Evolutionary conservation across 179 eudicot species (phyloP).

Genomic region (Spergularia azorica): DNA sequence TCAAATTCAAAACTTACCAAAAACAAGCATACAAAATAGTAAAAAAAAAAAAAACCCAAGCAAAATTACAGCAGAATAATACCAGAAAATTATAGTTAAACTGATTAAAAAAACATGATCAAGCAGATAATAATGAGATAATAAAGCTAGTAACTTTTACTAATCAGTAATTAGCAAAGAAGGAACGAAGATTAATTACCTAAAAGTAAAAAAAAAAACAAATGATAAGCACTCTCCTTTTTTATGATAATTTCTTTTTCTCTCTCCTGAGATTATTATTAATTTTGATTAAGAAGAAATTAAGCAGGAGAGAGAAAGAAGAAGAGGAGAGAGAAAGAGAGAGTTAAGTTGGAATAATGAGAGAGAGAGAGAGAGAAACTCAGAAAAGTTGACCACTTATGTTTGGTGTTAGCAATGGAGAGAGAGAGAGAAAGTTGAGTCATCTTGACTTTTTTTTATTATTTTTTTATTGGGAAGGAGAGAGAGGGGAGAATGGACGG

Average conservation of each 20-base stretch:
- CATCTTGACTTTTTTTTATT: conserved; percentile 20
- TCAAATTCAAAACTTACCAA: background rate
- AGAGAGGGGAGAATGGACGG: background rate
- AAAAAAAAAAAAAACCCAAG: background rate
- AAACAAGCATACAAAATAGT: background rate
- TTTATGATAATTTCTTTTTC: background rate
- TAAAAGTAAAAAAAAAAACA: background rate
- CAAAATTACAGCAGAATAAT: conserved; percentile 3
- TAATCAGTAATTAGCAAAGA: background rate
- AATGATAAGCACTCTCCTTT: background rate
- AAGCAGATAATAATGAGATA: background rate
- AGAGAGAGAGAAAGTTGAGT: background rate
- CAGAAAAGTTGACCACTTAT: too few relatives aligned
- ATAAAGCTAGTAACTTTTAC: background rate
- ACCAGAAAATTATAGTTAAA: background rate
- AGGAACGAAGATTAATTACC: background rate
- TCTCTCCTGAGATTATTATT: background rate
- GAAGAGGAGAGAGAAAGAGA: background rate
- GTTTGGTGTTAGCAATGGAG: too few relatives aligned
- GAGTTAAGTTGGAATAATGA: background rate
- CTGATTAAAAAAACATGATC: background rate
- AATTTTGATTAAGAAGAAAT: background rate
- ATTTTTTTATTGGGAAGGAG: background rate
- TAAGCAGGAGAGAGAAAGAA: background rate
- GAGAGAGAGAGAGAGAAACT: too few relatives aligned